A percentile compares a stretch with the other conserved stretches of the same genome.
Conservation (phyloP, 1,139 yeast genomes). For the Geotrichum europaeum region DNA sequence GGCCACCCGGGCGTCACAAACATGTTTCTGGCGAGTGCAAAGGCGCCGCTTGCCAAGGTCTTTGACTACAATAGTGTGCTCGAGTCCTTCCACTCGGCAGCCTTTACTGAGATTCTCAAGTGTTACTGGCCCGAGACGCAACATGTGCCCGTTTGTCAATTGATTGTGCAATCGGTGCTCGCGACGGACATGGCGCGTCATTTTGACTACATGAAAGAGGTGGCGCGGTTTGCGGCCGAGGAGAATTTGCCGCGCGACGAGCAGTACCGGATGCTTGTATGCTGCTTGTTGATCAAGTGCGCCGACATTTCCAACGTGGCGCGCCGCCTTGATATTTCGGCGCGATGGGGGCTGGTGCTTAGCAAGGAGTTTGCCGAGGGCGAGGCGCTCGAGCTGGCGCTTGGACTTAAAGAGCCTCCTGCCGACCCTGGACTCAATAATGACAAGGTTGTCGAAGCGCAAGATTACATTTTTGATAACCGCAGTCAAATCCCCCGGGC, state of each 20-base stretch:
- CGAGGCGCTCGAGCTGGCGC: constrained; percentile 43
- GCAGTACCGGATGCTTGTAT: constrained; percentile 38
- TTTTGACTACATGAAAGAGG: constrained; percentile 59
- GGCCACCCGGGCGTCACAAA: constrained; percentile 96
- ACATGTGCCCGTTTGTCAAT: constrained; percentile 14
- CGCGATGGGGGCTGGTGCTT: constrained; percentile 80
- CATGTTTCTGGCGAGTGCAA: constrained; percentile 54
- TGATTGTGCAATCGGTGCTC: constrained; percentile 43
- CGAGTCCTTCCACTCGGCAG: constrained; percentile 75
- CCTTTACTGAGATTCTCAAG: constrained; percentile 55
- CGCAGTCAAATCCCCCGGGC: not conserved
- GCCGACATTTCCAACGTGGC: constrained; percentile 94
- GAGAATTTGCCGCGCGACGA: not conserved
- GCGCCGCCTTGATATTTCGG: constrained; percentile 65
- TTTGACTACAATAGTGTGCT: constrained; percentile 66
- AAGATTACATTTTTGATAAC: not conserved
- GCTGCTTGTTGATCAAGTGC: constrained; percentile 73
- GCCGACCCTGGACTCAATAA: constrained; percentile 4
- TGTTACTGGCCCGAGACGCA: constrained; percentile 58
- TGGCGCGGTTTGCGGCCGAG: constrained; percentile 20
- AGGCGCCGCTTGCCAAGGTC: constrained; percentile 59
- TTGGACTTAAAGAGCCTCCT: constrained; percentile 24
- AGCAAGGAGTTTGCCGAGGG: constrained; percentile 74
- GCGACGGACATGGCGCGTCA: constrained; percentile 97
- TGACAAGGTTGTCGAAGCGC: not conserved